phyloP scores from a whole-genome alignment of 2,329 filamentous ascomycete genomes.

The Nemania diffusa region DNA sequence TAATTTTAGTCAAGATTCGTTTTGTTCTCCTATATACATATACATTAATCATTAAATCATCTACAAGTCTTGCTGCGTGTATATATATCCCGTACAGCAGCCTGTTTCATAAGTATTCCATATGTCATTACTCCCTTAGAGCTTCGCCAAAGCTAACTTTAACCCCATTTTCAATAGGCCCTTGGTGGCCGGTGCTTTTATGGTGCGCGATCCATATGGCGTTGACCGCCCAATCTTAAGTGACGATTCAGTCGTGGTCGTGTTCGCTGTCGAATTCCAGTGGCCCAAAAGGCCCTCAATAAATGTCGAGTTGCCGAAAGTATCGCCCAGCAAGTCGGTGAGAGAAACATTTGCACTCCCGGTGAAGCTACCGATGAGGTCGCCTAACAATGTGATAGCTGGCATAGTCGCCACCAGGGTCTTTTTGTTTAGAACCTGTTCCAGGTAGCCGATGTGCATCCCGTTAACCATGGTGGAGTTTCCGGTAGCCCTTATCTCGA shows the following conservation, averaged over 20 bases:
- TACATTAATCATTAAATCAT: conserved; percentile 41
- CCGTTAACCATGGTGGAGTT: conserved; percentile 56
- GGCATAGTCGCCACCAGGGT: conserved; percentile 51
- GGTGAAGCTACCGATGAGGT: conserved; percentile 53
- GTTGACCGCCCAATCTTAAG: conserved; percentile 27
- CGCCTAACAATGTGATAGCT: conserved; percentile 53
- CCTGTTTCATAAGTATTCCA: conserved; percentile 24
- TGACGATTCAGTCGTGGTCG: conserved; percentile 20
- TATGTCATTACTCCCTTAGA: conserved; percentile 26
- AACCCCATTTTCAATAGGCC: conserved; percentile 47
- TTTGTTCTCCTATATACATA: conserved; percentile 32
- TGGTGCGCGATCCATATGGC: conserved; percentile 32
- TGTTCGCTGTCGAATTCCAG: conserved; percentile 45
- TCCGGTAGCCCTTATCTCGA: conserved; percentile 55
- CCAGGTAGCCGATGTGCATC: conserved; percentile 56
- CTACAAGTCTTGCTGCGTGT: conserved; percentile 19
- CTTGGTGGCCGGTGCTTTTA: conserved; percentile 41
- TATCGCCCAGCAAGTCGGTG: conserved; percentile 51
- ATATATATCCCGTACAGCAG: conserved; percentile 18
- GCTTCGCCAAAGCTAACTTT: conserved; percentile 42
- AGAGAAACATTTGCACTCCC: conserved; percentile 46
- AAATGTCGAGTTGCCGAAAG: conserved; percentile 55
- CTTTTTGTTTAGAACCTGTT: conserved; percentile 55
- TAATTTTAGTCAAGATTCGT: not conserved
- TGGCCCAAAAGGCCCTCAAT: conserved; percentile 52